These are phyloP conservation scores for Akebia trifoliata DNA, from an alignment of 164 flowering plant species.

Conservation along the genomic window DNA sequence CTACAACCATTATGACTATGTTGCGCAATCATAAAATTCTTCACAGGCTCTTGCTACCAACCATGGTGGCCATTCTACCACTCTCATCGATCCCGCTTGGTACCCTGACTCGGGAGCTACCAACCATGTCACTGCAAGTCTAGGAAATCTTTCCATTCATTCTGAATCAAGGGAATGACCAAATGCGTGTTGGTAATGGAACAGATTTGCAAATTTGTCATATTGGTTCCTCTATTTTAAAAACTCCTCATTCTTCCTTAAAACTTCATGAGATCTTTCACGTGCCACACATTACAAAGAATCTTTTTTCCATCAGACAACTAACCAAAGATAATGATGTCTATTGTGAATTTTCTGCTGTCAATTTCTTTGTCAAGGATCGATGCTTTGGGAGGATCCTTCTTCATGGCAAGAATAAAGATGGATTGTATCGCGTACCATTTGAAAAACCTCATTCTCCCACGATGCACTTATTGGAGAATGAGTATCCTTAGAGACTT, in stretches of 20 bases:
- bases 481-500: too few species aligned
- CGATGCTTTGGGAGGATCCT: not conserved
- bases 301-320: not conserved
- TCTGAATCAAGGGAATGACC: not conserved
- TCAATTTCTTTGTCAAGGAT: constrained; percentile 1
- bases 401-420: constrained; percentile 1
- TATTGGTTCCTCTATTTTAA: not conserved
- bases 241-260: not conserved
- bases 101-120: too few species aligned
- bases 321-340: not conserved
- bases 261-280: not conserved
- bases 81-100: not conserved
- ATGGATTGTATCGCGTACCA: not conserved
- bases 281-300: constrained; percentile 3
- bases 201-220: not conserved
- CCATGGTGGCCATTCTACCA: not conserved
- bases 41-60: not conserved
- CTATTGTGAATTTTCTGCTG: not conserved
- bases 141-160: not conserved
- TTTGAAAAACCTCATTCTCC: not conserved
- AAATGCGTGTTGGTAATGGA: not conserved
- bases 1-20: not conserved
- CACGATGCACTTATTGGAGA: too few species aligned
- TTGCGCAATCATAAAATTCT: not conserved
- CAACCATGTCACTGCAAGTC: not conserved